A percentile compares a stretch with the other conserved stretches of the same genome.
phyloP scores from a whole-genome alignment of 768 basidiomycete genomes.

The Suillus discolor region DNA sequence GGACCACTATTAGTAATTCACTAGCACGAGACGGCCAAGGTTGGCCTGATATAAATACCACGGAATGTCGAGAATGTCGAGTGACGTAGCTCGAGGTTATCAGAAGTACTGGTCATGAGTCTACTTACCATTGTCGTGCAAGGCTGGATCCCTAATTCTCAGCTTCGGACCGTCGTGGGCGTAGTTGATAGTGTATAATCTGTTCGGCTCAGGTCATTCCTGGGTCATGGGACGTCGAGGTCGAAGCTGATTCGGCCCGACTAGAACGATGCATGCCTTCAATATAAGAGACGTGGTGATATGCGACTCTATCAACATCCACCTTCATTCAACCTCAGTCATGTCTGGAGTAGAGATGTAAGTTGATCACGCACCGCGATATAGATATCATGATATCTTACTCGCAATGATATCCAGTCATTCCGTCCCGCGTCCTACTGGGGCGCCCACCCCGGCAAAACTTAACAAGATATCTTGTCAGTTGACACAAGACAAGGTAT shows the following conservation, averaged over 20 bases:
- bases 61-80: neutral
- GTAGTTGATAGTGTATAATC: constrained; percentile 7
- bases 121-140: neutral
- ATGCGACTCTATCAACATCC: neutral
- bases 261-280: neutral
- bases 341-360: constrained; percentile 71
- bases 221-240: constrained; percentile 20
- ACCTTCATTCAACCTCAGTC: constrained; percentile 15
- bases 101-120: constrained; percentile 3
- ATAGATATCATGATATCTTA: constrained; percentile 9
- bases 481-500: constrained; percentile 77
- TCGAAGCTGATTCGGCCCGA: constrained; percentile 16
- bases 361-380: constrained; percentile 17
- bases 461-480: constrained; percentile 78
- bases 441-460: constrained; percentile 40
- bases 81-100: neutral
- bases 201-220: neutral
- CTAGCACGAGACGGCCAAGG: too few relatives aligned
- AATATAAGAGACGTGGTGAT: constrained; percentile 18
- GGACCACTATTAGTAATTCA: too few relatives aligned
- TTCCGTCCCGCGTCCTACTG: constrained; percentile 21
- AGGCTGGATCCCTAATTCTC: neutral
- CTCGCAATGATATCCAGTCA: constrained; percentile 16
- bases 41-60: too few relatives aligned
- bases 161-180: constrained; percentile 15